Evolutionary conservation across 371 early-diverging fungal species (phyloP).

Genomic region (Quaeritorhiza haematococci): DNA sequence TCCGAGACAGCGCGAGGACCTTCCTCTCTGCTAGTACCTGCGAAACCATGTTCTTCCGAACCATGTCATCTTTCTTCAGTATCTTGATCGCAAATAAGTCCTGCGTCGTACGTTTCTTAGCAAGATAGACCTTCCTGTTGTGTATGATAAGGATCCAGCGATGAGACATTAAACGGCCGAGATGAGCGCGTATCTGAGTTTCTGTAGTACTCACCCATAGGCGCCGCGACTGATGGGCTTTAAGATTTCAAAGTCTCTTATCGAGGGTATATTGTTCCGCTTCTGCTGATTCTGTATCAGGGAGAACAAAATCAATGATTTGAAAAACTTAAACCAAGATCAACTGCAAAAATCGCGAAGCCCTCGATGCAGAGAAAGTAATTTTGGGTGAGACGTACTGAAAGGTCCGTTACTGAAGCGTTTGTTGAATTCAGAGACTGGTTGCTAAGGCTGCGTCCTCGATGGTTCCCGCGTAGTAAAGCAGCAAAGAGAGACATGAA

Average conservation of each 20-base stretch:
- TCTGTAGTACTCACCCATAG: conserved; percentile 53
- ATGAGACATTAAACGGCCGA: not conserved
- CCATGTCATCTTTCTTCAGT: conserved; percentile 84
- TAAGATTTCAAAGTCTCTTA: conserved; percentile 77
- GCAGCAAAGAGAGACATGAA: conserved; percentile 36
- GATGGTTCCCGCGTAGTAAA: conserved; percentile 25
- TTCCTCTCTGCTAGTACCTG: conserved; percentile 86
- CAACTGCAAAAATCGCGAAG: too few species aligned
- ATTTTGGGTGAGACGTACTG: too few species aligned
- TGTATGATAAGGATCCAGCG: not conserved
- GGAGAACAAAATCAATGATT: too few species aligned
- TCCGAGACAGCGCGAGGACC: conserved; percentile 67
- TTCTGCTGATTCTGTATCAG: not conserved
- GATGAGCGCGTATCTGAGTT: not conserved
- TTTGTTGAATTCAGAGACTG: not conserved
- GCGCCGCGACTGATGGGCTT: conserved; percentile 86
- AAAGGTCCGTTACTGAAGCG: too few species aligned
- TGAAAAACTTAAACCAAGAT: not conserved
- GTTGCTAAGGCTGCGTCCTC: conserved; percentile 11
- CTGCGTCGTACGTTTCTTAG: conserved; percentile 73
- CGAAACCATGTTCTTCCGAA: conserved; percentile 89
- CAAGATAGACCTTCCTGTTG: conserved; percentile 73
- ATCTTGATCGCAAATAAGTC: conserved; percentile 92
- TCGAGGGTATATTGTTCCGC: conserved; percentile 55
- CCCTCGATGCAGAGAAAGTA: too few species aligned